Evolutionary conservation across 331 rosid genomes (phyloP), one percentile per base, ranked within the genome.

Genomic region (Saraca asoca): DNA sequence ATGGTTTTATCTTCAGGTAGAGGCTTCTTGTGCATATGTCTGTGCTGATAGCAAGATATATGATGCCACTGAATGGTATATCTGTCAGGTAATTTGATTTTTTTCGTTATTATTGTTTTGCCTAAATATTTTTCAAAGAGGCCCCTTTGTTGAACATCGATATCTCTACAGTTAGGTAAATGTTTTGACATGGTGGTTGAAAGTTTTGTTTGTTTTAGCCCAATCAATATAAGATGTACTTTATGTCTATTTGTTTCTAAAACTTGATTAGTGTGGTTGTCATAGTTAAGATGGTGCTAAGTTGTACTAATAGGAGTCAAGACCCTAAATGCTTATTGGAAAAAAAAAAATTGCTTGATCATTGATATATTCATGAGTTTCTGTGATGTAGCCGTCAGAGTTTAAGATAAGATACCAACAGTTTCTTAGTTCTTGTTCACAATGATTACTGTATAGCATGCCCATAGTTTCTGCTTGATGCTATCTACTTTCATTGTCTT

Each of bases 1-100:
- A 24, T 51, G 60, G 49, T 70, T 19, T 51, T 65, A 33, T 58
- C 48, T 50, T 59, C 79, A 94, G 99, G 92, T 94, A 3, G 91
- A 90, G 64, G 67, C 81, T 64, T 96, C 97, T 29, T 66, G 68
- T 10, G 97, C 95, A 39, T 94, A 75, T 50, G 91, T 94, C 34
- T 94, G 99, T 53, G 95, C 97, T 18, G 97, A 91, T 81, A 83
- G 96, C 93, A 78, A 59, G 81, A 83, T 94, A 78, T 94, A 88
- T 69, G 51, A 90, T 79, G 99, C 99, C 61, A 88, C 91, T 3
- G 99, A 81, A 83, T 94, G 99, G 99, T 94, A 90, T 79, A 85
- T 81, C 62, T 94, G 99, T 83, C 99, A 90, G 99, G 99, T 94
- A 79, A 80, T 24, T 29, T 64, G 18, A 37, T 54, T 67, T 24